phyloP scores from a whole-genome alignment of 2,329 filamentous ascomycete genomes.

The Cladosporium cucumerinum region DNA sequence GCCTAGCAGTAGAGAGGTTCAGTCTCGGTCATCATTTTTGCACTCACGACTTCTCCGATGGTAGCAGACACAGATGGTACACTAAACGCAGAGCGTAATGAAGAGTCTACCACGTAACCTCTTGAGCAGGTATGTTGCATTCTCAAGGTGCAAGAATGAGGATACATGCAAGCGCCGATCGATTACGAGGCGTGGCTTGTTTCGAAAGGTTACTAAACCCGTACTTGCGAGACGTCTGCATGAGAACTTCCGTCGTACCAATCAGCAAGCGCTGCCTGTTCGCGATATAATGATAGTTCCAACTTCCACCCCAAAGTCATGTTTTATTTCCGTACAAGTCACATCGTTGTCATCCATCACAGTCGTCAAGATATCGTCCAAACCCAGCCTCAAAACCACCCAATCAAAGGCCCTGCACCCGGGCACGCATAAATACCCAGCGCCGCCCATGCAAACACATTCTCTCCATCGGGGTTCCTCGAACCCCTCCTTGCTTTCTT shows the following conservation, averaged over 20 bases:
- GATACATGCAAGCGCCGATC: conserved; percentile 94
- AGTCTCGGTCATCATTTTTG: conserved; percentile 91
- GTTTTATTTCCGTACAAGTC: not conserved
- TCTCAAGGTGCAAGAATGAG: conserved; percentile 94
- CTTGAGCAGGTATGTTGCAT: conserved; percentile 93
- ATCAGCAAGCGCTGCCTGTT: not conserved
- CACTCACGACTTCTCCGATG: conserved; percentile 82
- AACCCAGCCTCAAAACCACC: not conserved
- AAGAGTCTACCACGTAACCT: conserved; percentile 94
- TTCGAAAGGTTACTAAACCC: conserved; percentile 50
- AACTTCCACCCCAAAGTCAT: not conserved
- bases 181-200: conserved; percentile 93
- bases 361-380: not conserved
- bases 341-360: not conserved
- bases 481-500: not conserved
- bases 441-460: not conserved
- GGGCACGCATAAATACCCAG: not conserved
- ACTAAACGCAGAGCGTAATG: conserved; percentile 84
- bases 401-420: not conserved
- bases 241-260: not conserved
- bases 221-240: not conserved
- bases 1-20: conserved; percentile 76
- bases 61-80: conserved; percentile 92
- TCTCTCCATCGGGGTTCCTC: not conserved
- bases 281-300: not conserved